Evolutionary conservation across 805 yeast species (phyloP), one percentile per base, ranked within the genome.

Genomic region (Schwanniomyces polymorphus): DNA sequence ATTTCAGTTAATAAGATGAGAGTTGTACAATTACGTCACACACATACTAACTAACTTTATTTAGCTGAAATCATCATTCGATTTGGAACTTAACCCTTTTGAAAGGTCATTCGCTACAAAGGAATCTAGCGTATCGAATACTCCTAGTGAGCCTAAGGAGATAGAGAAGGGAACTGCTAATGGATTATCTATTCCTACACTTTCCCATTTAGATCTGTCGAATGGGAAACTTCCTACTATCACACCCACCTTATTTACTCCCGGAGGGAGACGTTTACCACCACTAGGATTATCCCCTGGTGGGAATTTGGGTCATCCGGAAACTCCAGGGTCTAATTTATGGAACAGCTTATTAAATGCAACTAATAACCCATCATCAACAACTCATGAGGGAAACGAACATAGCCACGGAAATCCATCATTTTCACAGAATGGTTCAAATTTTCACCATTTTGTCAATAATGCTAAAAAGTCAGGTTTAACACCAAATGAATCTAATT

Each of bases 51-150:
- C 64, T 33, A 63, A 63, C 64, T 33, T 3, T n/a, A 25, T 38
- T 26, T 51, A 67, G 69, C 65, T 60, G 67, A 61, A 67, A 57
- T 63, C 74, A 14, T 67, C 88, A 35, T 80, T 89, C 58, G 92
- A 86, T 50, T 72, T 91, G 48, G 99, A 94, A 65, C 97, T 94
- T 8, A 92, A 92, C 59, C 97, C 97, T 4, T 92, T 92, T 63
- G 99, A 92, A 66, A 88, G 86, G 65, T 88, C 96, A 43, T 92
- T 92, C 70, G 97, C 94, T n/a, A 69, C 82, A 2, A 83, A 81
- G 50, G 78, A 75, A 17, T 37, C 35, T n/a, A 25, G 17, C 11
- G 34, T 25, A 10, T 21, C 48, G 14, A 44, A 38, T 16, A 39
- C 42, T 11, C 25, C 39, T 31, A 46, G 28, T 31, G 41, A 40